Percentiles rank a stretch among this genome's conserved stretches.
phyloP scores from a whole-genome alignment of 2,329 filamentous ascomycete species.

The Tolypocladium nubicola region DNA sequence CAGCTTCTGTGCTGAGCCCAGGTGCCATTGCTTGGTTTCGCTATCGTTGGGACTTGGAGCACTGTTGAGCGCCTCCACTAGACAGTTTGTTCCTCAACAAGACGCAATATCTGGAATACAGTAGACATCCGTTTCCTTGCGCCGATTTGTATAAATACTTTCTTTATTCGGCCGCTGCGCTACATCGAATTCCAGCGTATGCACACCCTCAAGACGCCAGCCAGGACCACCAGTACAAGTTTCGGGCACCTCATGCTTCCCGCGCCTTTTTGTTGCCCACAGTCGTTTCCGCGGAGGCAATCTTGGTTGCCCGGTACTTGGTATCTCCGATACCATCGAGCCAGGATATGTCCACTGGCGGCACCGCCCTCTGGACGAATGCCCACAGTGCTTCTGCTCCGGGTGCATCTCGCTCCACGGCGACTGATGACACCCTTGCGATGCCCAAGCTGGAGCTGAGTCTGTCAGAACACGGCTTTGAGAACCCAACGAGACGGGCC shows the following conservation, averaged over 20 bases:
- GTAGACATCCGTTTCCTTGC: no score
- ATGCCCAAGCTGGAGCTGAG: conserved; percentile 48
- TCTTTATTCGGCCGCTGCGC: background rate
- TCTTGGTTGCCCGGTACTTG: conserved; percentile 21
- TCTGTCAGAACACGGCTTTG: conserved; percentile 45
- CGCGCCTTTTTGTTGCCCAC: conserved; percentile 18
- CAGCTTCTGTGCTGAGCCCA: no score
- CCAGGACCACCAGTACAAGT: background rate
- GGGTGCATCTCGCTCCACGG: conserved; percentile 44
- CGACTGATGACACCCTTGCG: conserved; percentile 55
- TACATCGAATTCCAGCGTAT: background rate
- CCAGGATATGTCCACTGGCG: conserved; percentile 45
- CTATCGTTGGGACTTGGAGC: background rate
- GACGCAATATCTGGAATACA: background rate
- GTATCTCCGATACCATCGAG: conserved; percentile 12
- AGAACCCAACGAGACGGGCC: conserved; percentile 52
- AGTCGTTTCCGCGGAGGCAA: conserved; percentile 22
- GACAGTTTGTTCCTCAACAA: background rate
- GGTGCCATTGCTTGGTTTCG: background rate
- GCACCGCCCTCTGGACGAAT: conserved; percentile 42
- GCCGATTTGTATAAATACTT: no score
- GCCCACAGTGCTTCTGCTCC: conserved; percentile 45
- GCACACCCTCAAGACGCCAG: background rate
- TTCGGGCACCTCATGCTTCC: background rate
- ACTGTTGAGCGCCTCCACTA: background rate